Evolutionary conservation across 2,329 filamentous ascomycete species (phyloP), one percentile per base, ranked within the genome.

Genomic region (Leptosphaerulina australis): DNA sequence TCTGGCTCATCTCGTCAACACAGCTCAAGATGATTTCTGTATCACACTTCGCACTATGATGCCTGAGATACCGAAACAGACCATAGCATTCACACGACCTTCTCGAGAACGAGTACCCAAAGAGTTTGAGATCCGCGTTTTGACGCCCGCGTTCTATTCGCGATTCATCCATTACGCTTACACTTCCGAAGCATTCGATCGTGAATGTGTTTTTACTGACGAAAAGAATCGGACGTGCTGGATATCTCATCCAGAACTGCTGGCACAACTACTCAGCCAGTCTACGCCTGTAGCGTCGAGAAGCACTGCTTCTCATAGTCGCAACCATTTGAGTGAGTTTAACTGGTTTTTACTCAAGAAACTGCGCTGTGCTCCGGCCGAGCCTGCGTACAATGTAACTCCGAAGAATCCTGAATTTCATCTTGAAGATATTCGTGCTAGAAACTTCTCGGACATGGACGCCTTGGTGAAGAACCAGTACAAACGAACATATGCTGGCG

Each of bases 121-220:
- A 17, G 68, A 77, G 0, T 40, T 88, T 5, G 80, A 82, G 33
- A 72, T 89, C 37, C 80, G 79, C 44, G 74, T 89, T 4, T 68
- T 87, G 15, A 86, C 83, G 0, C 86, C 87, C 0, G 76, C 74
- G 0, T 90, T 90, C 63, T 90, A 90, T 72, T 79, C 81, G 10
- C 80, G 85, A 21, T 84, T 89, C 37, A 77, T 85, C 0, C 78
- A 82, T 55, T 88, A 89, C 62, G 76, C 81, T 0, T 78, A 86
- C 61, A 81, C 83, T 17, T 77, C 83, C 14, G 83, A 87, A 58
- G 84, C 83, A 0, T 74, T 88, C 22, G 82, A 85, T 46, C 78
- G 79, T 50, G 85, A 88, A 65, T 83, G 63, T 68, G 61, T 77
- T 11, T 72, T 74, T 24, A 74, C 74, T 1, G 71, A 78, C 18